Percentiles rank a stretch among this genome's conserved stretches.
These are phyloP conservation scores for Filosporella fistucella DNA, from an alignment of 495 filamentous ascomycete species.

Conservation along the genomic window DNA sequence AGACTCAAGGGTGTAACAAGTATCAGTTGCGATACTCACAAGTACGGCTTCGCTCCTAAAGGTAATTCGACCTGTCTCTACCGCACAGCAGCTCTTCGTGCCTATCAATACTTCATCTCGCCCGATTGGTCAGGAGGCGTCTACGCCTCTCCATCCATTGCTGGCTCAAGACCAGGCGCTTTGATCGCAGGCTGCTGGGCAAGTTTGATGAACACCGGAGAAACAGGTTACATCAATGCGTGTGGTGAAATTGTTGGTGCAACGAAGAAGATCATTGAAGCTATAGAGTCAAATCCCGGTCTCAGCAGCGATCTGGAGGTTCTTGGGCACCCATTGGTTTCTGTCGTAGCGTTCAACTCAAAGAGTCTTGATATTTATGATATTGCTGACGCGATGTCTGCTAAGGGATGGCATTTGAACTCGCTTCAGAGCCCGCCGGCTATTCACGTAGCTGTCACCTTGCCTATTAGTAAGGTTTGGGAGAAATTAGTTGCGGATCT, in stretches of 20 bases:
- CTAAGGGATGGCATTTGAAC: conserved; percentile 91
- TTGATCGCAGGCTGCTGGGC: conserved; percentile 95
- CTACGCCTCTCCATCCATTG: conserved; percentile 86
- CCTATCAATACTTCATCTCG: conserved; percentile 93
- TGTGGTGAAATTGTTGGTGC: conserved; percentile 86
- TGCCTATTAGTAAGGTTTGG: conserved; percentile 75
- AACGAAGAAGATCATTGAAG: conserved; percentile 74
- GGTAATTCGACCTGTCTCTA: conserved; percentile 92
- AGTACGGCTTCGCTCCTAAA: conserved; percentile 98
- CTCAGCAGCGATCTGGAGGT: conserved; percentile 71
- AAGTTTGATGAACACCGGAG: conserved; percentile 79
- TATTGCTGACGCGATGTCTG: conserved; percentile 76
- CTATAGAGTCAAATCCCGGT: conserved; percentile 60
- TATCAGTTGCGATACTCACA: conserved; percentile 96
- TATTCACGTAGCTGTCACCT: conserved; percentile 94
- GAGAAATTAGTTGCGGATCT: conserved; percentile 77
- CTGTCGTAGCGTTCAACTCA: conserved; percentile 83
- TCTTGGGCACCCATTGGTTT: conserved; percentile 81
- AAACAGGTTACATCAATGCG: conserved; percentile 80
- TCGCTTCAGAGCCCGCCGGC: conserved; percentile 83
- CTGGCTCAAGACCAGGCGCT: conserved; percentile 87
- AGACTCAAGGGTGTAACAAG: conserved; percentile 86
- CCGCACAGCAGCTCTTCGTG: conserved; percentile 69
- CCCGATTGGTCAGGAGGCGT: conserved; percentile 95
- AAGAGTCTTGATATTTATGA: conserved; percentile 80